A percentile compares a stretch with the other conserved stretches of the same genome.
Conservation (phyloP, 768 basidiomycete genomes). For the Hygrophoropsis aurantiaca region DNA sequence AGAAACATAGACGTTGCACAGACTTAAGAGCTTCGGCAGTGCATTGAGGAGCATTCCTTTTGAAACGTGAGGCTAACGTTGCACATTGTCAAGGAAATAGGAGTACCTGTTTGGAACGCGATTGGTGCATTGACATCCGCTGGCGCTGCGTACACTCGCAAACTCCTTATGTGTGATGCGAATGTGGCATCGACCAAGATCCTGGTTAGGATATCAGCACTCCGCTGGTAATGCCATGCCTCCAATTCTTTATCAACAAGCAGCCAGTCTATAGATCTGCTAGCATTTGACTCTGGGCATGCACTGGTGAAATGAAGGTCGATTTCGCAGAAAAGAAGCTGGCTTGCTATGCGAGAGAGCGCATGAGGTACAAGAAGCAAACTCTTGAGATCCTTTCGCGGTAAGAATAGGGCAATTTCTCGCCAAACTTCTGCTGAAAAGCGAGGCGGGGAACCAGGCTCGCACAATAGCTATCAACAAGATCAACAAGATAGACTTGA, state of each 20-base stretch:
- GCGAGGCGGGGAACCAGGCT: slow-evolving; percentile 46
- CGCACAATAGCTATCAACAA: slow-evolving; percentile 24
- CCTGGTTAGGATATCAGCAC: slow-evolving; percentile 68
- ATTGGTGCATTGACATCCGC: slow-evolving; percentile 49
- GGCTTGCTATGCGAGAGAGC: slow-evolving; percentile 67
- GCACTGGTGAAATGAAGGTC: slow-evolving; percentile 58
- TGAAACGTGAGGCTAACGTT: background rate
- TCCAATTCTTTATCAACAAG: slow-evolving; percentile 36
- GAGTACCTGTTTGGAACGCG: slow-evolving; percentile 64
- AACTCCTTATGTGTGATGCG: slow-evolving; percentile 53
- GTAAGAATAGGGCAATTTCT: slow-evolving; percentile 62
- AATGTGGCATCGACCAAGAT: slow-evolving; percentile 62
- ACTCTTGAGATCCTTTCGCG: slow-evolving; percentile 63
- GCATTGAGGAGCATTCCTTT: slow-evolving; percentile 70
- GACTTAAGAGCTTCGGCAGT: slow-evolving; percentile 58
- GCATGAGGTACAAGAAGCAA: slow-evolving; percentile 64
- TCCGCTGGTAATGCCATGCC: slow-evolving; percentile 58
- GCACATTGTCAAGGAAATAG: background rate
- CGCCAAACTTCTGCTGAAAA: slow-evolving; percentile 75
- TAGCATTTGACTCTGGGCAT: slow-evolving; percentile 21
- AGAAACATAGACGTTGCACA: slow-evolving; percentile 61
- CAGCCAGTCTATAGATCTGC: slow-evolving; percentile 7
- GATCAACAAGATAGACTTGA: slow-evolving; percentile 1
- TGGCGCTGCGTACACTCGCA: slow-evolving; percentile 57
- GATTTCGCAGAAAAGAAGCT: slow-evolving; percentile 62